A percentile compares a stretch with the other conserved stretches of the same genome.
Evolutionary conservation across 164 flowering plant species (phyloP).

Genomic region (Aristolochia contorta): DNA sequence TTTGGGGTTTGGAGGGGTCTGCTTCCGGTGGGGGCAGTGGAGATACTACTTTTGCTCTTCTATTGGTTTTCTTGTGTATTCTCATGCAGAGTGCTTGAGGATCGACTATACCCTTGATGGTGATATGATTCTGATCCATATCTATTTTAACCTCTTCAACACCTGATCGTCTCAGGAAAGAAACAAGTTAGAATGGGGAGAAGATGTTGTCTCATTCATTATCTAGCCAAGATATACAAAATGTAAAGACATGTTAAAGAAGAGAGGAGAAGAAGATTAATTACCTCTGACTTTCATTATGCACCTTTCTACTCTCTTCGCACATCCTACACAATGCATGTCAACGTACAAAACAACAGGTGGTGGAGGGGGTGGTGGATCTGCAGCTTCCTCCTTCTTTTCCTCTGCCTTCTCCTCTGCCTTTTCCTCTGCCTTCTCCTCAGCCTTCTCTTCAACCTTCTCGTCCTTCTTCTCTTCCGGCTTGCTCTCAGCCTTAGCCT

Average conservation of each 20-base stretch:
- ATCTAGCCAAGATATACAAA: no score
- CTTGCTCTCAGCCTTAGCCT: slow-evolving; percentile 31
- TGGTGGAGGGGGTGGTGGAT: slow-evolving; percentile 52
- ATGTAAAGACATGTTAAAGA: no score
- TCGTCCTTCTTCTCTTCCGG: slow-evolving; percentile 26
- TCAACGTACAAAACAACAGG: slow-evolving; percentile 68
- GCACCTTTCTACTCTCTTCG: slow-evolving; percentile 75
- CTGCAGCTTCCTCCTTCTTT: slow-evolving; percentile 32
- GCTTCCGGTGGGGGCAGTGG: slow-evolving; percentile 69
- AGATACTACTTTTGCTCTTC: slow-evolving; percentile 68
- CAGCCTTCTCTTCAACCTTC: slow-evolving; percentile 27
- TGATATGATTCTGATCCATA: slow-evolving; percentile 68
- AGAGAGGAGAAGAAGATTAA: background rate
- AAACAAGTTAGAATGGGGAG: background rate
- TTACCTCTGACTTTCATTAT: slow-evolving; percentile 63
- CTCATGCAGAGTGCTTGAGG: slow-evolving; percentile 72
- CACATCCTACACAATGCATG: slow-evolving; percentile 92
- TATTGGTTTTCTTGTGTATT: slow-evolving; percentile 71
- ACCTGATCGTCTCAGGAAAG: slow-evolving; percentile 1
- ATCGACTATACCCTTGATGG: slow-evolving; percentile 74
- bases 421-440: slow-evolving; percentile 24
- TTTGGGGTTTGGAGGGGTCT: slow-evolving; percentile 47
- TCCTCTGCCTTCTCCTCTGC: slow-evolving; percentile 25
- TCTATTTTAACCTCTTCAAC: slow-evolving; percentile 51
- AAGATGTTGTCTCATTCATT: no score